These are phyloP conservation scores for Quercus alba DNA, from an alignment of 306 rosid species.

Conservation along the genomic window DNA sequence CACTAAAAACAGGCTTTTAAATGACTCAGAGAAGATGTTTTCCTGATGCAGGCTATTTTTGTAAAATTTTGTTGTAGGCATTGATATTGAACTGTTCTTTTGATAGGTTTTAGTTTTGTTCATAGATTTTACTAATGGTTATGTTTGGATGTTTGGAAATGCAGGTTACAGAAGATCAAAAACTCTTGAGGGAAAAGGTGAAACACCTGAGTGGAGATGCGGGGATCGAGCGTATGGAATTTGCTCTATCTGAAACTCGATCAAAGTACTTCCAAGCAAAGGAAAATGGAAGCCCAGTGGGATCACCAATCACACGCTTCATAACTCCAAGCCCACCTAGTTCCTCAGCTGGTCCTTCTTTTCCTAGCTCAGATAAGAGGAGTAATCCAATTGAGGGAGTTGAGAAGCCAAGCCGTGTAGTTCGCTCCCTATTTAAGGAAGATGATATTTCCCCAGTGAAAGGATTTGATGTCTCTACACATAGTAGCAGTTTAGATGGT, in stretches of 20 bases:
- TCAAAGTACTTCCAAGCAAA: constrained; percentile 54
- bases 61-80: not conserved
- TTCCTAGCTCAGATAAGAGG: constrained; percentile 39
- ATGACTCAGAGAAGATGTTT: not conserved
- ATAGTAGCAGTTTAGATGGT: constrained; percentile 31
- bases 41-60: not conserved
- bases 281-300: constrained; percentile 50
- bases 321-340: constrained; percentile 38
- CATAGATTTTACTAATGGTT: not conserved
- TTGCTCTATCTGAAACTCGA: constrained; percentile 82
- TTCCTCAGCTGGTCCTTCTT: constrained; percentile 23
- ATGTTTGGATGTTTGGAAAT: constrained; percentile 10
- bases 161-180: constrained; percentile 80
- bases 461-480: constrained; percentile 29
- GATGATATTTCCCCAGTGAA: constrained; percentile 21
- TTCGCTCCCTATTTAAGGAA: constrained; percentile 80
- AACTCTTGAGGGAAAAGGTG: constrained; percentile 79
- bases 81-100: not conserved
- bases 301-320: constrained; percentile 23
- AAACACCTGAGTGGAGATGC: constrained; percentile 82
- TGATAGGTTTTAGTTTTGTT: not conserved
- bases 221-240: constrained; percentile 82
- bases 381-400: constrained; percentile 26
- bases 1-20: too few relatives aligned
- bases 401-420: constrained; percentile 44